phyloP scores from a whole-genome alignment of 2,329 filamentous ascomycete species.

The Colletotrichum lupini region DNA sequence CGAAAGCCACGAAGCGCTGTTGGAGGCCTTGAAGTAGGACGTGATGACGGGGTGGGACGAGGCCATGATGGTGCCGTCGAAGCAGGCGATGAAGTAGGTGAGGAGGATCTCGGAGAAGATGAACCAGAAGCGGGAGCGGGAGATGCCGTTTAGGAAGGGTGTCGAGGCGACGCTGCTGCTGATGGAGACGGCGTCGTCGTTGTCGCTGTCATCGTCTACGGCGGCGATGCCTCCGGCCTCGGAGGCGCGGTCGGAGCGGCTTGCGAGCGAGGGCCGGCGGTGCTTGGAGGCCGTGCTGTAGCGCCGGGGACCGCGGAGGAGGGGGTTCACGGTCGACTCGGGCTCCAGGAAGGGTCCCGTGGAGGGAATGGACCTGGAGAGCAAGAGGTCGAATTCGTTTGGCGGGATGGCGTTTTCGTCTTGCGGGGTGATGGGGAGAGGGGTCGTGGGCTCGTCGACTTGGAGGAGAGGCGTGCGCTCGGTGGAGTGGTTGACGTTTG shows the following conservation, averaged over 20 bases:
- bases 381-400: conserved; percentile 49
- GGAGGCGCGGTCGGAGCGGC: conserved; percentile 17
- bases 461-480: conserved; percentile 28
- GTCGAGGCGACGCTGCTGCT: conserved; percentile 31
- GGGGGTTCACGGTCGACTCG: conserved; percentile 51
- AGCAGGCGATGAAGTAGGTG: conserved; percentile 70
- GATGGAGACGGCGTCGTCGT: conserved; percentile 22
- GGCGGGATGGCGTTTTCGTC: conserved; percentile 43
- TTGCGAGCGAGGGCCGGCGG: conserved; percentile 19
- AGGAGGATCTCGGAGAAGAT: conserved; percentile 70
- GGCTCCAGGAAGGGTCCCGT: conserved; percentile 52
- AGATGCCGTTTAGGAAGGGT: conserved; percentile 57
- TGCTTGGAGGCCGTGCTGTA: conserved; percentile 38
- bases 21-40: conserved; percentile 81
- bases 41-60: conserved; percentile 85
- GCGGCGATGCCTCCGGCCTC: neutral
- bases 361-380: conserved; percentile 54
- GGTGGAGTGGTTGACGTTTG: neutral
- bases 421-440: conserved; percentile 32
- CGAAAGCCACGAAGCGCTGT: conserved; percentile 85
- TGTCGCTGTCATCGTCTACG: neutral
- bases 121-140: conserved; percentile 67
- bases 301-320: conserved; percentile 49
- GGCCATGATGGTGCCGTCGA: conserved; percentile 85
- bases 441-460: conserved; percentile 18